phyloP scores from a whole-genome alignment of 2,329 filamentous ascomycete genomes.

The Thyridium curvatum region DNA sequence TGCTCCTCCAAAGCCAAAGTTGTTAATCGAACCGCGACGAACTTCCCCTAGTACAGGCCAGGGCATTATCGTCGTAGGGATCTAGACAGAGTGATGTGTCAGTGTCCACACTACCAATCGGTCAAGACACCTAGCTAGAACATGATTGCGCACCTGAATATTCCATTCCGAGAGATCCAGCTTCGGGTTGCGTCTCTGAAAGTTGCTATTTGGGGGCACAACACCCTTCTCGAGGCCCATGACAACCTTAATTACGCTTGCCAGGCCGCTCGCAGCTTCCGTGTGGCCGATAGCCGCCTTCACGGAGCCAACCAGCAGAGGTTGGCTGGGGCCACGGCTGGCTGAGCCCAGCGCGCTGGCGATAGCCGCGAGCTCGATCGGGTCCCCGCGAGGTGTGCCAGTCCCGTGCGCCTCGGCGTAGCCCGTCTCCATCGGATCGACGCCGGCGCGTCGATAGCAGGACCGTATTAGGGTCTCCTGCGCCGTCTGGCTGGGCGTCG shows the following conservation, averaged over 20 bases:
- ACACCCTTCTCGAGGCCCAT: slow-evolving; percentile 14
- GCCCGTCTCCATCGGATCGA: slow-evolving; percentile 19
- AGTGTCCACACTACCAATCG: not conserved
- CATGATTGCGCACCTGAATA: slow-evolving; percentile 10
- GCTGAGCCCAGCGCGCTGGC: too few species aligned
- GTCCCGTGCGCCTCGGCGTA: slow-evolving; percentile 34
- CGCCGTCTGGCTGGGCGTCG: slow-evolving; percentile 22
- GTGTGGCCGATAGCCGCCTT: slow-evolving; percentile 24
- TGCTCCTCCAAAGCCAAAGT: slow-evolving; percentile 21
- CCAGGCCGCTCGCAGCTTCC: slow-evolving; percentile 17
- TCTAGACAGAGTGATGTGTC: slow-evolving; percentile 7
- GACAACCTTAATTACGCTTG: slow-evolving; percentile 18
- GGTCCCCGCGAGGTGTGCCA: slow-evolving; percentile 32
- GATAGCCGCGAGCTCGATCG: slow-evolving; percentile 31
- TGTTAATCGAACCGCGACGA: slow-evolving; percentile 16
- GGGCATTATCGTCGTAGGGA: slow-evolving; percentile 12
- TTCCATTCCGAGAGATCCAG: slow-evolving; percentile 20
- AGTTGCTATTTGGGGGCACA: slow-evolving; percentile 18
- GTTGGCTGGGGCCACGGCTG: too few species aligned
- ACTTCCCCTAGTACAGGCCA: slow-evolving; percentile 16
- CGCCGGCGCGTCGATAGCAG: slow-evolving; percentile 20
- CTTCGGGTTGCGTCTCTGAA: slow-evolving; percentile 15
- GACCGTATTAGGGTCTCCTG: slow-evolving; percentile 26
- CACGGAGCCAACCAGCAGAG: slow-evolving; percentile 16
- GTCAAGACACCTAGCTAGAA: not conserved